phyloP scores from a whole-genome alignment of 306 rosid species.

The Pyrus communis region DNA sequence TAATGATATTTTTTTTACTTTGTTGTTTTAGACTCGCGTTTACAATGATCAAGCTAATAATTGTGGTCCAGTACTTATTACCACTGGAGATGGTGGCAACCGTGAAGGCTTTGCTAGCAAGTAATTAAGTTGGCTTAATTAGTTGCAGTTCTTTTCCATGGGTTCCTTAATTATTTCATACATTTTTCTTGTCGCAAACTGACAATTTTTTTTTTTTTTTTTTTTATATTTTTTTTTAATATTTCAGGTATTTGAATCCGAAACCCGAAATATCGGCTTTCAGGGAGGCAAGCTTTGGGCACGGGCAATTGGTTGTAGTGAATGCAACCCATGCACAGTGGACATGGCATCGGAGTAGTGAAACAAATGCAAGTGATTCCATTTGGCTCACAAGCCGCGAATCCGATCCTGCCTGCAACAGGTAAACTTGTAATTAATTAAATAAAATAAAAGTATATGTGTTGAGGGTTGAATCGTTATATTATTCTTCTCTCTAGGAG shows the following conservation, averaged over 20 bases:
- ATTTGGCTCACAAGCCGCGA: constrained; percentile 46
- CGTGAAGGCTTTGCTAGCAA: constrained; percentile 70
- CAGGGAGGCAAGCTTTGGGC: constrained; percentile 87
- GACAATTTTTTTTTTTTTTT: no score
- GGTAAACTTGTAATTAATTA: background rate
- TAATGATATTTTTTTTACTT: background rate
- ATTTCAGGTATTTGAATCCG: constrained; percentile 40
- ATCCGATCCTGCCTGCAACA: constrained; percentile 42
- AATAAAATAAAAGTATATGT: no score
- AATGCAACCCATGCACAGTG: constrained; percentile 66
- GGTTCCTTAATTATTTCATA: background rate
- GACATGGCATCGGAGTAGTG: constrained; percentile 67
- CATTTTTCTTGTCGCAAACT: background rate
- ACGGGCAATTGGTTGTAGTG: constrained; percentile 51
- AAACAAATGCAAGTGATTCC: constrained; percentile 34
- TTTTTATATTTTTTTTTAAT: background rate
- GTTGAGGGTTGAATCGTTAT: no score
- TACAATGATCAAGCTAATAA: constrained; percentile 45
- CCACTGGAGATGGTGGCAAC: constrained; percentile 96
- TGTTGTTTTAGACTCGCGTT: constrained; percentile 52
- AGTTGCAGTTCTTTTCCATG: background rate
- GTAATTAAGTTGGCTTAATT: constrained; percentile 22
- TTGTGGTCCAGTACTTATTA: constrained; percentile 67
- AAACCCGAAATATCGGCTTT: constrained; percentile 57
- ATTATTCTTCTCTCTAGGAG: no score